These are phyloP conservation scores for Microthlaspi erraticum DNA, from an alignment of 345 rosid species.

Conservation along the genomic window DNA sequence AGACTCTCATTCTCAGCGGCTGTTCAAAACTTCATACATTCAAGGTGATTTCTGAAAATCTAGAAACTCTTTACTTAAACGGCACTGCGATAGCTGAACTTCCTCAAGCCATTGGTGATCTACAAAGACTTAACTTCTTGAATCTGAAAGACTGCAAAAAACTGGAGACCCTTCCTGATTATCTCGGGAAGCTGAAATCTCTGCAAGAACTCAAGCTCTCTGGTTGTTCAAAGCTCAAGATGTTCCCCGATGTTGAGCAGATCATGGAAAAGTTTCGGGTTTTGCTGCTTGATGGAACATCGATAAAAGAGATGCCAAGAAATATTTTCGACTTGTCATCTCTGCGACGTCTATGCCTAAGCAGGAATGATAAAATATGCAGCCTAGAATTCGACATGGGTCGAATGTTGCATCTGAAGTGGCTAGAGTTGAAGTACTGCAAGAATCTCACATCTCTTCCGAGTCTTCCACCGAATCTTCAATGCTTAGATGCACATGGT, in stretches of 20 bases:
- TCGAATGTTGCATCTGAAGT: conserved; percentile 15
- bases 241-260: not conserved
- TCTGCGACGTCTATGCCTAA: conserved; percentile 27
- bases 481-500: conserved; percentile 33
- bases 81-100: conserved; percentile 32
- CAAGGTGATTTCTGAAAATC: conserved; percentile 11
- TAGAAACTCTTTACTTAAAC: conserved; percentile 19
- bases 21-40: conserved; percentile 34
- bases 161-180: conserved; percentile 8
- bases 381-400: conserved; percentile 6
- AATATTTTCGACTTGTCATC: not conserved
- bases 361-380: conserved; percentile 6
- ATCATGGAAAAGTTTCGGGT: not conserved
- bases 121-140: conserved; percentile 11
- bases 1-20: conserved; percentile 23
- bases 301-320: conserved; percentile 10
- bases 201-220: conserved; percentile 38
- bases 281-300: conserved; percentile 29
- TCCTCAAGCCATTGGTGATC: conserved; percentile 24
- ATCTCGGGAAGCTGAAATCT: conserved; percentile 13
- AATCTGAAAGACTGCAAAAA: conserved; percentile 28
- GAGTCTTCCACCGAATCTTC: conserved; percentile 34
- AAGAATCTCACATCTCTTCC: conserved; percentile 31
- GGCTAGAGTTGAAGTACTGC: conserved; percentile 34
- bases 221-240: conserved; percentile 10